A percentile compares a stretch with the other conserved stretches of the same genome.
Evolutionary conservation across 2,329 filamentous ascomycete genomes (phyloP).

Genomic region (Fusarium globosum): DNA sequence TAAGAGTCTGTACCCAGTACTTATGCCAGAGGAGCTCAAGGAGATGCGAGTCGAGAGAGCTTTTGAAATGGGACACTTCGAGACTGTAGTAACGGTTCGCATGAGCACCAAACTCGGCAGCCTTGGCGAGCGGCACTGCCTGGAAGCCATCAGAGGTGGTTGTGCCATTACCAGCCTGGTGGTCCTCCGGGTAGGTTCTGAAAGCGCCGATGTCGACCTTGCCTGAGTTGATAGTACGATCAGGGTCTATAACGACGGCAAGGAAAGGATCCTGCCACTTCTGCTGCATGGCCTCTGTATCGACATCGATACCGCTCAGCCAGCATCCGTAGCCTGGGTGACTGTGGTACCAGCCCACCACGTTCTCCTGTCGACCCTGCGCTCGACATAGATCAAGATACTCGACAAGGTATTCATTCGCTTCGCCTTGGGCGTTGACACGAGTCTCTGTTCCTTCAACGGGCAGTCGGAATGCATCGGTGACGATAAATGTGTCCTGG

Average conservation of each 20-base stretch:
- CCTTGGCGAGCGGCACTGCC: slow-evolving; percentile 90
- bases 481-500: slow-evolving; percentile 87
- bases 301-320: slow-evolving; percentile 95
- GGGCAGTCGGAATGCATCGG: slow-evolving; percentile 91
- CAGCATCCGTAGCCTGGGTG: slow-evolving; percentile 99
- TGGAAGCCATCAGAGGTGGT: slow-evolving; percentile 68
- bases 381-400: slow-evolving; percentile 83
- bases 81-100: slow-evolving; percentile 90
- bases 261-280: slow-evolving; percentile 89
- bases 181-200: slow-evolving; percentile 83
- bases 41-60: slow-evolving; percentile 85
- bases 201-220: slow-evolving; percentile 99
- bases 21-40: slow-evolving; percentile 97
- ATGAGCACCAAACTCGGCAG: slow-evolving; percentile 95
- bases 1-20: slow-evolving; percentile 97
- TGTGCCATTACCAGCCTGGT: slow-evolving; percentile 61
- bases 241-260: slow-evolving; percentile 95
- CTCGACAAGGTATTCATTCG: slow-evolving; percentile 95
- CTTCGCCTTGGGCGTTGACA: slow-evolving; percentile 95
- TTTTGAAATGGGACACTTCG: slow-evolving; percentile 95
- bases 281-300: slow-evolving; percentile 88
- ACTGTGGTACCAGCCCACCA: slow-evolving; percentile 97
- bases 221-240: slow-evolving; percentile 92
- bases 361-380: slow-evolving; percentile 85
- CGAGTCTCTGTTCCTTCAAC: slow-evolving; percentile 99